Evolutionary conservation across 1,284 basidiomycete species (phyloP), one percentile per base, ranked within the genome.

Genomic region (Ganoderma resinaceum): DNA sequence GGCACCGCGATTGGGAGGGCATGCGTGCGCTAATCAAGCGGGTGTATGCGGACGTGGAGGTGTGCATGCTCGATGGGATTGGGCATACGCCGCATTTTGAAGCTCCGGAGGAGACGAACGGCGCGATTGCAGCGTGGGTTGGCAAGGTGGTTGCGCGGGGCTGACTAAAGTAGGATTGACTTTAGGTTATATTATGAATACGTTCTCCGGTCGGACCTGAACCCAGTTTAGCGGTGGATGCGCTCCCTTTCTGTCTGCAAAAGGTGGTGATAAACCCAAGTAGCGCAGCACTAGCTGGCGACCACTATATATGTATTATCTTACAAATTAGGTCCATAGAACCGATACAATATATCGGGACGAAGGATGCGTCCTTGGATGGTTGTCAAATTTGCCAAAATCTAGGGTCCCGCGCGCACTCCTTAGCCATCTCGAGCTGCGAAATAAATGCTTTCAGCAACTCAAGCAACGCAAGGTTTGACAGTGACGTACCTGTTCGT

Each of bases 401-500:
- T 38, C 76, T 76, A n/a, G 79, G 66, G 40, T 82, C 80, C n/a
- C 82, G 71, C 0, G 81, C 82, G 77, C 89, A 91, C 67, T 86
- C 81, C 62, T 85, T 81, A 31, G 89, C 89, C 89, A 91, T 91
- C 77, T 92, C 89, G n/a, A 88, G 77, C 85, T 91, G 82, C 3
- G 49, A 43, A 26, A 8, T 31, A 35, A 46, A 33, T 40, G n/a
- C n/a, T 3, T 12, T 38, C 20, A 69, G 42, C 29, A 29, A 29
- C 35, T 11, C 66, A 8, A 31, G 33, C 23, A 38, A 42, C 18
- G 33, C 38, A n/a, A 61, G n/a, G 33, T 35, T 5, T 14, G 12
- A 57, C 16, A 26, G 29, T 18, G 26, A 1, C 77, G 12, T 58
- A 80, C 79, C 78, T 82, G 80, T 72, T 91, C 91, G 72, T 92